phyloP scores from a whole-genome alignment of 2,329 filamentous ascomycete genomes.

The Rhynchosporium secalis region DNA sequence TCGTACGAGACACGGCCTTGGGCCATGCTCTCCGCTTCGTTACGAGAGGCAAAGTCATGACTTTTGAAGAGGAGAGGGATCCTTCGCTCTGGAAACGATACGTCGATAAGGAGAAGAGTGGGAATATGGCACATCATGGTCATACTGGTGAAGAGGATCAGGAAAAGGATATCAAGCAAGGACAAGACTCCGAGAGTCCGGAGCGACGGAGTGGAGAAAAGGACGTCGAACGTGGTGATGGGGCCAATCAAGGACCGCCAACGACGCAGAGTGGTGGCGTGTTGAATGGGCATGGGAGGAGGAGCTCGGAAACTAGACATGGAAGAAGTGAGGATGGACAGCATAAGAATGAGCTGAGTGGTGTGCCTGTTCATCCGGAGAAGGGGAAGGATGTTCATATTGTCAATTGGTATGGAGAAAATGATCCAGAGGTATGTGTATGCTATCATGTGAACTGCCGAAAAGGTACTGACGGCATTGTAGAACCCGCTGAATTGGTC shows the following conservation, averaged over 20 bases:
- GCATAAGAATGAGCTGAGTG: conserved; percentile 43
- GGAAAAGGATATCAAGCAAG: neutral
- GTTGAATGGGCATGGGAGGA: neutral
- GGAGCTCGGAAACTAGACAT: conserved; percentile 25
- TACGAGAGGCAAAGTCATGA: conserved; percentile 42
- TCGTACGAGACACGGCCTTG: conserved; percentile 47
- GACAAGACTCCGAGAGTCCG: conserved; percentile 4
- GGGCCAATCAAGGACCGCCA: conserved; percentile 7
- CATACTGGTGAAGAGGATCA: conserved; percentile 39
- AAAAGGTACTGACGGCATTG: conserved; percentile 37
- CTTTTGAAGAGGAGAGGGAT: conserved; percentile 50
- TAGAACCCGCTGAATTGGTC: conserved; percentile 59
- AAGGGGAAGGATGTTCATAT: conserved; percentile 52
- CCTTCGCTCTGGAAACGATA: conserved; percentile 50
- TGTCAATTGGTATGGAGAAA: conserved; percentile 51
- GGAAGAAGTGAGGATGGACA: conserved; percentile 19
- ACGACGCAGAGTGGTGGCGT: neutral
- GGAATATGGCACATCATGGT: conserved; percentile 48
- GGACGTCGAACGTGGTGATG: conserved; percentile 27
- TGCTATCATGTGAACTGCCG: conserved; percentile 37
- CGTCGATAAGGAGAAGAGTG: conserved; percentile 51
- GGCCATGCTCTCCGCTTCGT: conserved; percentile 46
- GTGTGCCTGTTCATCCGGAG: conserved; percentile 49
- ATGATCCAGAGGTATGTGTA: conserved; percentile 46
- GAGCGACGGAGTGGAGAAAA: conserved; percentile 27